Evolutionary conservation across 768 basidiomycete species (phyloP), one percentile per base, ranked within the genome.

Genomic region (Mycena galericulata): DNA sequence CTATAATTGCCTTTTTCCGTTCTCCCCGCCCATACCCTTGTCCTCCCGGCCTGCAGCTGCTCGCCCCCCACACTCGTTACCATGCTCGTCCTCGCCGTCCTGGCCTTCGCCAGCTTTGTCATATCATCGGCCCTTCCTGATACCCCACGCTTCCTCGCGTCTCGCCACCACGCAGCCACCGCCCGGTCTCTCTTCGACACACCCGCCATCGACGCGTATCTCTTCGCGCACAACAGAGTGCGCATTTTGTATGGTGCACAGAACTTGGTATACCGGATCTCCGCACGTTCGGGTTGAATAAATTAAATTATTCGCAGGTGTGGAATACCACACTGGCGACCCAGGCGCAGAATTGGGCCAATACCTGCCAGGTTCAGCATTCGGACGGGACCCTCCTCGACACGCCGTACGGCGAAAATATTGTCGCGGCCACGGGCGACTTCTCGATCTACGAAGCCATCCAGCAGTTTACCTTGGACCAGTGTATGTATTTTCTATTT

Each of bases 361-460:
- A 83, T 62, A 74, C 68, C 2, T 91, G 89, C 74, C 73, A 77
- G 41, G 85, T 89, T 66, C 68, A 79, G 66, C 83, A 86, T 72
- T 84, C 87, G 4, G 79, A 81, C 40, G 86, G 87, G 17, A 67
- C 76, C 5, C 80, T 89, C 57, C 80, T 80, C 51, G 72, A 76
- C 57, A 76, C 74, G 12, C 79, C 79, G 6, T 88, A 87, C 69
- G 87, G 87, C 45, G 87, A 90, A 74, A 88, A 87, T 73, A 80
- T 90, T 34, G 85, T 84, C 46, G 86, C 86, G 49, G 89, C 83
- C 29, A 86, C 87, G 2, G 86, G 86, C 24, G 56, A 75, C 32
- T 88, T 88, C 69, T 69, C 81, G 46, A 77, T 84, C 66, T 15
- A 49, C 15, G 74, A 78, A 68, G 85, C 87, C 38, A 77, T 91